phyloP scores from a whole-genome alignment of 1,284 basidiomycete genomes.

The Cutaneotrichosporon arboriforme region DNA sequence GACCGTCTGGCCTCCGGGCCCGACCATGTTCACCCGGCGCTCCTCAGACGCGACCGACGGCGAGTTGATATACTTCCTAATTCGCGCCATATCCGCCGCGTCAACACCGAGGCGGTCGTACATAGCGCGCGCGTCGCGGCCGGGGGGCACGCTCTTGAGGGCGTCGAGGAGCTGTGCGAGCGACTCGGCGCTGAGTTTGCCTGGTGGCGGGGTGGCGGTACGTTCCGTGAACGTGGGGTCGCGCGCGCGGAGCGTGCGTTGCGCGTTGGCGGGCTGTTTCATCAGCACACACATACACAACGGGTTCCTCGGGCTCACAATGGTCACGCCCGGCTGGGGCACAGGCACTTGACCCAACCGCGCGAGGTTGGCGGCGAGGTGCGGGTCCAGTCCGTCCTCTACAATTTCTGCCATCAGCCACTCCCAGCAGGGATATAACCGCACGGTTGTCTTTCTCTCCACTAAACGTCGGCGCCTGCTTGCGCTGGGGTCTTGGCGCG shows the following conservation, averaged over 20 bases:
- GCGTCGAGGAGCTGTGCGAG: conserved; percentile 62
- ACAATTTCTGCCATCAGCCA: conserved; percentile 55
- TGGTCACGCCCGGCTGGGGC: conserved; percentile 55
- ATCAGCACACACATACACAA: conserved; percentile 8
- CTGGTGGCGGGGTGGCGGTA: conserved; percentile 43
- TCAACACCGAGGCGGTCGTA: conserved; percentile 58
- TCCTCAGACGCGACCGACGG: conserved; percentile 60
- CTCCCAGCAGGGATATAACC: not conserved
- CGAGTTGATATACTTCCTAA: conserved; percentile 63
- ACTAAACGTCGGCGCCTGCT: conserved; percentile 22
- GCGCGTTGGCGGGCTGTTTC: conserved; percentile 32
- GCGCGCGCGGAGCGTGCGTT: conserved; percentile 41
- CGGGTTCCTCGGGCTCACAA: too few relatives aligned
- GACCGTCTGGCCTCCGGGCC: conserved; percentile 1
- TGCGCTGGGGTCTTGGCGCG: too few relatives aligned
- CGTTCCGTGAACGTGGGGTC: conserved; percentile 48
- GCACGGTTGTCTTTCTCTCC: conserved; percentile 46
- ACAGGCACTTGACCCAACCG: conserved; percentile 67
- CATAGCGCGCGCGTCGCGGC: conserved; percentile 47
- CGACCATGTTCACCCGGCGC: conserved; percentile 55
- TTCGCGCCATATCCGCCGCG: conserved; percentile 53
- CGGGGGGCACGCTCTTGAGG: conserved; percentile 55
- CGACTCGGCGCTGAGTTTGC: conserved; percentile 57
- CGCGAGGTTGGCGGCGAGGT: conserved; percentile 66
- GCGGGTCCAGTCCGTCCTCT: conserved; percentile 65